These are phyloP conservation scores for Picea abies DNA, from an alignment of 83 land plant species.

Conservation along the genomic window DNA sequence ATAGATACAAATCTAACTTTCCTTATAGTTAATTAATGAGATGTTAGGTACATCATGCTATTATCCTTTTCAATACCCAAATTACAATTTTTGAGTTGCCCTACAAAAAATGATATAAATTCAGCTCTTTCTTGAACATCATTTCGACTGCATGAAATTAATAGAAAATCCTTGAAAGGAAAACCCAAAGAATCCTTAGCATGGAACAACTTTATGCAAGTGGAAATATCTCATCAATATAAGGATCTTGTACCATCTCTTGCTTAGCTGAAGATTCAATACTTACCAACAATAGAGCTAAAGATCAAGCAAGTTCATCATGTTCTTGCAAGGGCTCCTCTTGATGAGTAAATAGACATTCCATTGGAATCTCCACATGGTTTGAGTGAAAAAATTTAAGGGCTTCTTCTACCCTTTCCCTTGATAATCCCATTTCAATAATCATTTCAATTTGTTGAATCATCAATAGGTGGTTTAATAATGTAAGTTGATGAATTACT, in stretches of 20 bases:
- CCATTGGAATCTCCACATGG: slow-evolving; percentile 96
- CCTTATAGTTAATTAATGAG: slow-evolving; percentile 35
- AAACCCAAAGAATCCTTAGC: slow-evolving; percentile 77
- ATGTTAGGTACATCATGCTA: slow-evolving; percentile 59
- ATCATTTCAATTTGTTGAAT: slow-evolving; percentile 79
- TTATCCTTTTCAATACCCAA: slow-evolving; percentile 30
- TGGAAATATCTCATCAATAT: slow-evolving; percentile 76
- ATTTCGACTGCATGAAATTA: slow-evolving; percentile 81
- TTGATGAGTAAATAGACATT: slow-evolving; percentile 94
- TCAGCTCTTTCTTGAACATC: slow-evolving; percentile 79
- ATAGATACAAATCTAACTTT: no score
- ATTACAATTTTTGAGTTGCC: slow-evolving; percentile 60
- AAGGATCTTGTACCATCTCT: slow-evolving; percentile 73
- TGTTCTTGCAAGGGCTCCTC: slow-evolving; percentile 93
- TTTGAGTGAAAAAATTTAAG: slow-evolving; percentile 80
- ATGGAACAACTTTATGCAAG: slow-evolving; percentile 75
- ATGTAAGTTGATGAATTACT: slow-evolving; percentile 37
- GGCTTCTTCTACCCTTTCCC: slow-evolving; percentile 96
- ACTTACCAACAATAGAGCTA: slow-evolving; percentile 92
- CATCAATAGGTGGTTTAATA: slow-evolving; percentile 87
- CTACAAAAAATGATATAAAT: slow-evolving; percentile 71
- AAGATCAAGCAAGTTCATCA: slow-evolving; percentile 98
- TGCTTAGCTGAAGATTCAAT: slow-evolving; percentile 55
- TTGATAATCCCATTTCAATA: slow-evolving; percentile 98
- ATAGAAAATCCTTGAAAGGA: slow-evolving; percentile 86